Conservation (phyloP, 2,329 filamentous ascomycete species). For the Sporothrix luriei region DNA sequence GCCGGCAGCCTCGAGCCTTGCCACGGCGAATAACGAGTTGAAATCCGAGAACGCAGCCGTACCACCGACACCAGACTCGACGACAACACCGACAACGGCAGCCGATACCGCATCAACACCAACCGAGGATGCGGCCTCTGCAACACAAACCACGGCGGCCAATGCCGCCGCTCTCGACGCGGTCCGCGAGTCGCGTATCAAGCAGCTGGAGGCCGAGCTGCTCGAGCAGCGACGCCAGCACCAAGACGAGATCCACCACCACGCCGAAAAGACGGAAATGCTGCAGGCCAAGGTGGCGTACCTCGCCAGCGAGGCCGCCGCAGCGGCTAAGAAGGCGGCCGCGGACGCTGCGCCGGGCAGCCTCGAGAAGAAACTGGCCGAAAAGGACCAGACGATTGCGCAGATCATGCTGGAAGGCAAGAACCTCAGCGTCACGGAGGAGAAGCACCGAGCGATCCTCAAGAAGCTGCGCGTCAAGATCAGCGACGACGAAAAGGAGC, state of each 20-base stretch:
- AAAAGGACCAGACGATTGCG: constrained; percentile 89
- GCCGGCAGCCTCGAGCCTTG: background rate
- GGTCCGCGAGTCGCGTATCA: constrained; percentile 48
- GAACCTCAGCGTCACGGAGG: constrained; percentile 80
- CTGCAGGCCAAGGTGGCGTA: constrained; percentile 90
- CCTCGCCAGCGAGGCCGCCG: constrained; percentile 75
- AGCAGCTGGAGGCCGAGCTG: constrained; percentile 44
- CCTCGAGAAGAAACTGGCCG: constrained; percentile 75
- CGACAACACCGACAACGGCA: background rate
- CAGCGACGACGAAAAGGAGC: constrained; percentile 65
- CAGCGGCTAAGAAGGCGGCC: constrained; percentile 70
- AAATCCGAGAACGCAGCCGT: background rate
- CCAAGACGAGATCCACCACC: constrained; percentile 79
- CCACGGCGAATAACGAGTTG: background rate
- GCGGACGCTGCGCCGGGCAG: constrained; percentile 65
- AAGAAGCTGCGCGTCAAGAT: constrained; percentile 75
- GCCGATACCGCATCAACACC: background rate
- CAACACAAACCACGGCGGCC: background rate
- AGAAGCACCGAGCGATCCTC: constrained; percentile 79
- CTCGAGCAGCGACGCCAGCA: constrained; percentile 56
- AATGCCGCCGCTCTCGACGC: constrained; percentile 36
- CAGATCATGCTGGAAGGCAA: constrained; percentile 90
- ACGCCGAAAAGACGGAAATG: constrained; percentile 88
- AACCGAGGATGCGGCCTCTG: background rate
- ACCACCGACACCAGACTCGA: background rate